Evolutionary conservation across 1,139 yeast genomes (phyloP).

Genomic region (Suhomyces wounanorum): DNA sequence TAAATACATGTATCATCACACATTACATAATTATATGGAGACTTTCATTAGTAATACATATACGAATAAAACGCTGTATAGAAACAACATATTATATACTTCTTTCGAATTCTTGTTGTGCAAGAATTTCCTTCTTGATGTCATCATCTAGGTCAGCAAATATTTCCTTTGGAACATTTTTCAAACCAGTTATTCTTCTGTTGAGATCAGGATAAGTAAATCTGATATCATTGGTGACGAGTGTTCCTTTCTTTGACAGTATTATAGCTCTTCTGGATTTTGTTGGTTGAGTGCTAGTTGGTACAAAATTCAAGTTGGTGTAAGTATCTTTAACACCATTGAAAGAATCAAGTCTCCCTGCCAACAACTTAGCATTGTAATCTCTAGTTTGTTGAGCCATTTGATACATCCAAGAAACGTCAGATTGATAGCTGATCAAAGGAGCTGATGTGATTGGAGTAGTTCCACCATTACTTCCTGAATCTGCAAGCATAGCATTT

Average conservation of each 20-base stretch:
- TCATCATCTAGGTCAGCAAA: slow-evolving; percentile 62
- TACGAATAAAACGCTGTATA: slow-evolving; percentile 5
- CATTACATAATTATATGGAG: slow-evolving; percentile 3
- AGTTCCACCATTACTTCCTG: slow-evolving; percentile 20
- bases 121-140: slow-evolving; percentile 58
- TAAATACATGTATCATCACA: background rate
- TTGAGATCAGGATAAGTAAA: slow-evolving; percentile 48
- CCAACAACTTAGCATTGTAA: slow-evolving; percentile 63
- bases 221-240: slow-evolving; percentile 46
- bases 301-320: slow-evolving; percentile 76
- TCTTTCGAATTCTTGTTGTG: slow-evolving; percentile 63
- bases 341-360: slow-evolving; percentile 58
- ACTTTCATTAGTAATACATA: slow-evolving; percentile 11
- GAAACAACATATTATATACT: slow-evolving; percentile 2
- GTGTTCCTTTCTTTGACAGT: slow-evolving; percentile 21
- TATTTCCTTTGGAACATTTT: slow-evolving; percentile 55
- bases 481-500: slow-evolving; percentile 15
- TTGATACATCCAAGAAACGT: slow-evolving; percentile 84
- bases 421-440: slow-evolving; percentile 50
- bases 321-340: slow-evolving; percentile 75
- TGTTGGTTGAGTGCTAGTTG: slow-evolving; percentile 74
- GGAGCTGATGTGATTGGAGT: slow-evolving; percentile 45
- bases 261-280: slow-evolving; percentile 27
- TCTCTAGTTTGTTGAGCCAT: slow-evolving; percentile 76
- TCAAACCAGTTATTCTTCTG: slow-evolving; percentile 62